These are phyloP conservation scores for Anthoceros angustus DNA, from an alignment of 225 moss, liverwort and hornwort species.

Conservation along the genomic window DNA sequence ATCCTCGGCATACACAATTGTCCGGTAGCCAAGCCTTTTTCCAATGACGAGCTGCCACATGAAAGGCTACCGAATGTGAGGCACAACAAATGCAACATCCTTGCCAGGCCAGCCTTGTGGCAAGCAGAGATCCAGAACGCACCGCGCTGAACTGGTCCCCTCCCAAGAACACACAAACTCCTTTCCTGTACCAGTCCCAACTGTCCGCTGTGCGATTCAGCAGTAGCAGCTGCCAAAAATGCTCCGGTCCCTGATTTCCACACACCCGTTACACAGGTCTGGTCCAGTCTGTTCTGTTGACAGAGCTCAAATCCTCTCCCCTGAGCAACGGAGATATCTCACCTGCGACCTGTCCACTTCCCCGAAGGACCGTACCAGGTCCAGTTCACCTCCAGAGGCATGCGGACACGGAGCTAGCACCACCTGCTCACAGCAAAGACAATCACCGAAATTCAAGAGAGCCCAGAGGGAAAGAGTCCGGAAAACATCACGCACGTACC, in stretches of 20 bases:
- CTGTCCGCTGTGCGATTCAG: conserved; percentile 34
- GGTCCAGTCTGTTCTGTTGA: not conserved
- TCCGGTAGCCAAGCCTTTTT: conserved; percentile 56
- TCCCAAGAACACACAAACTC: conserved; percentile 59
- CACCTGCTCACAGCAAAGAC: conserved; percentile 19
- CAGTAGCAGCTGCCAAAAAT: conserved; percentile 49
- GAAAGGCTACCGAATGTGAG: not conserved
- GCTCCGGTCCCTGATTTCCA: conserved; percentile 42
- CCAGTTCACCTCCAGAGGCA: conserved; percentile 68
- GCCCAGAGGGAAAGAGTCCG: no score
- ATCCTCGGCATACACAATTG: conserved; percentile 68
- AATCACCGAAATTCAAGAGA: no score
- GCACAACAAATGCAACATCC: not conserved
- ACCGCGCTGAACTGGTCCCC: conserved; percentile 69
- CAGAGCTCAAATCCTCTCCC: no score
- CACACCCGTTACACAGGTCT: no score
- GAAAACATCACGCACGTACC: conserved; percentile 15
- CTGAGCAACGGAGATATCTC: conserved; percentile 14
- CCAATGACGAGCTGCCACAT: conserved; percentile 41
- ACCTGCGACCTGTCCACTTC: conserved; percentile 54
- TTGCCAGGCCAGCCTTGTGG: not conserved
- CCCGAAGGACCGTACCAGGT: conserved; percentile 39
- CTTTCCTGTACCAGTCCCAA: conserved; percentile 61
- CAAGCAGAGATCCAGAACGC: conserved; percentile 9
- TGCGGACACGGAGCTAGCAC: conserved; percentile 71